Percentiles rank a stretch among this genome's conserved stretches.
Evolutionary conservation across 331 rosid genomes (phyloP).

Genomic region (Spiraea crenata): DNA sequence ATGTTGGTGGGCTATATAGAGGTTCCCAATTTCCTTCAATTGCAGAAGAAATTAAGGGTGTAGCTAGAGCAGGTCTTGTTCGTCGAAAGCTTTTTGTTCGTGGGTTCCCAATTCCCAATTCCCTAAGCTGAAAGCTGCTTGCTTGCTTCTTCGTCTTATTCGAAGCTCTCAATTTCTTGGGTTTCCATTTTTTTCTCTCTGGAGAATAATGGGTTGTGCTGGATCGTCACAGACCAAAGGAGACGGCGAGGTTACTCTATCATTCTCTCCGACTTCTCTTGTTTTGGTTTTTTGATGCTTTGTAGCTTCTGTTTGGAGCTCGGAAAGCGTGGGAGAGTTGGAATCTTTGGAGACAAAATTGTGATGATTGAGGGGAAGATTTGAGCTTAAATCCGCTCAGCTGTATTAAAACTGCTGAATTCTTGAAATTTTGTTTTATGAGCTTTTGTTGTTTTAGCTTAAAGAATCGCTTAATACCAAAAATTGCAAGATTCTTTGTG

Average conservation of each 20-base stretch:
- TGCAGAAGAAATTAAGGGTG: constrained; percentile 79
- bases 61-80: constrained; percentile 70
- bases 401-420: too few relatives aligned
- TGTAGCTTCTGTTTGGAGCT: constrained; percentile 25
- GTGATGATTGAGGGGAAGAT: neutral
- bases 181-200: neutral
- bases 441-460: neutral
- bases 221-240: constrained; percentile 78
- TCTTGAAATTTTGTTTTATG: neutral
- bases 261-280: constrained; percentile 9
- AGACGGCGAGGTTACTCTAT: constrained; percentile 55
- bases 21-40: constrained; percentile 85
- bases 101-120: constrained; percentile 42
- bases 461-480: neutral
- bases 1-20: constrained; percentile 83
- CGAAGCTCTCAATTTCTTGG: neutral
- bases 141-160: neutral
- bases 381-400: constrained; percentile 2
- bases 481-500: neutral
- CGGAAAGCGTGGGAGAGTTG: neutral
- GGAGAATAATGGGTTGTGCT: constrained; percentile 71
- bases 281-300: constrained; percentile 5
- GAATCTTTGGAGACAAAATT: neutral
- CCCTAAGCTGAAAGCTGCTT: neutral
- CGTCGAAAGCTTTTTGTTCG: constrained; percentile 94